These are phyloP conservation scores for Candida montana DNA, from an alignment of 805 yeast species.

Conservation along the genomic window DNA sequence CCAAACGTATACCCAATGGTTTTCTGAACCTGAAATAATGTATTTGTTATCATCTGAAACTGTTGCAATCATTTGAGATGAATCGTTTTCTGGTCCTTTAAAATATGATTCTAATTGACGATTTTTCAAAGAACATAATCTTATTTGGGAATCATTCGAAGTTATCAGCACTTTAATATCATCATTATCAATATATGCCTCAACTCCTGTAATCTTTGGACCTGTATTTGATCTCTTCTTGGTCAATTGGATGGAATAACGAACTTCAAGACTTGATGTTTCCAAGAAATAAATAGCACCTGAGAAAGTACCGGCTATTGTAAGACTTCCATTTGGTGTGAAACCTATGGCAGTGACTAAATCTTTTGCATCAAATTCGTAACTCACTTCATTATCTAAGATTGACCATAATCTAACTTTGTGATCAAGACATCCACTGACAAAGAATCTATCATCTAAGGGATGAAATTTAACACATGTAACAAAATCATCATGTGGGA, in stretches of 20 bases:
- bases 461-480: slow-evolving; percentile 80
- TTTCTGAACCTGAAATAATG: slow-evolving; percentile 79
- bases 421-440: slow-evolving; percentile 77
- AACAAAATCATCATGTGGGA: slow-evolving; percentile 74
- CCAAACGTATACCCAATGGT: slow-evolving; percentile 87
- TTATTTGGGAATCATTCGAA: slow-evolving; percentile 74
- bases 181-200: slow-evolving; percentile 35
- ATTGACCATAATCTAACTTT: slow-evolving; percentile 79
- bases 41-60: slow-evolving; percentile 50
- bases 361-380: slow-evolving; percentile 53
- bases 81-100: slow-evolving; percentile 67
- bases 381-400: slow-evolving; percentile 62
- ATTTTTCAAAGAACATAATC: slow-evolving; percentile 55
- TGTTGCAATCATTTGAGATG: slow-evolving; percentile 67
- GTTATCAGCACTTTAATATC: slow-evolving; percentile 52
- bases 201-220: slow-evolving; percentile 74
- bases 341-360: slow-evolving; percentile 72
- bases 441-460: slow-evolving; percentile 77
- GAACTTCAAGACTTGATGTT: slow-evolving; percentile 54
- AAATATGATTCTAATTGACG: slow-evolving; percentile 57
- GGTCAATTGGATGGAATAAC: slow-evolving; percentile 40
- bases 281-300: slow-evolving; percentile 61
- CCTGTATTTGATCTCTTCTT: slow-evolving; percentile 32
- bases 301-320: slow-evolving; percentile 71
- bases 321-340: slow-evolving; percentile 57